Percentiles rank a stretch among this genome's conserved stretches.
phyloP scores from a whole-genome alignment of 306 rosid species.

The Quillaja saponaria region DNA sequence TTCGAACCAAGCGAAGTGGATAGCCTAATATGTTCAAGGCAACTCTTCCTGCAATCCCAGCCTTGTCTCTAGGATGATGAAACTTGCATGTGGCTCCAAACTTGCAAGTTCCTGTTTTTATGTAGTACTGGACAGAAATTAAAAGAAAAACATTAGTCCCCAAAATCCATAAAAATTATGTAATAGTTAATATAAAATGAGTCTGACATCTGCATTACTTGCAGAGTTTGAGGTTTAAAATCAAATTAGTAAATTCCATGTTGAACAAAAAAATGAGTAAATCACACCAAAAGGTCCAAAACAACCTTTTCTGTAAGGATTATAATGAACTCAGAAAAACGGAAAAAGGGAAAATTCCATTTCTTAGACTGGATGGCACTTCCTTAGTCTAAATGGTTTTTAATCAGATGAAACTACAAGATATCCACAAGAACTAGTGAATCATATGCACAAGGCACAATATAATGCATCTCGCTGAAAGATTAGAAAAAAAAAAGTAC shows the following conservation, averaged over 20 bases:
- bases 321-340: too few species aligned
- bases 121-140: constrained; percentile 70
- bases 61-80: constrained; percentile 96
- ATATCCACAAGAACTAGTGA: too few species aligned
- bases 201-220: constrained; percentile 11
- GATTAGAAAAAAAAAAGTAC: constrained; percentile 50
- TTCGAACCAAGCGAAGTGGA: constrained; percentile 91
- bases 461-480: constrained; percentile 35
- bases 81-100: constrained; percentile 98
- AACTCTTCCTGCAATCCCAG: constrained; percentile 94
- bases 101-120: constrained; percentile 97
- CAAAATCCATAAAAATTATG: too few species aligned
- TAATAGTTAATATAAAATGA: constrained; percentile 6
- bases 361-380: too few species aligned
- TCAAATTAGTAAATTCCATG: not conserved
- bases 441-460: constrained; percentile 37
- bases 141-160: constrained; percentile 25
- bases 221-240: not conserved
- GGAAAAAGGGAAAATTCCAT: too few species aligned
- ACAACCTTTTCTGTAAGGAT: not conserved
- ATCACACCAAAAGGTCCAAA: not conserved
- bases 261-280: not conserved
- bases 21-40: constrained; percentile 85
- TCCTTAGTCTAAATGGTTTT: constrained; percentile 1
- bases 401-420: constrained; percentile 1